Evolutionary conservation across 2,329 filamentous ascomycete species (phyloP).

Genomic region (Dactylella cylindrospora): DNA sequence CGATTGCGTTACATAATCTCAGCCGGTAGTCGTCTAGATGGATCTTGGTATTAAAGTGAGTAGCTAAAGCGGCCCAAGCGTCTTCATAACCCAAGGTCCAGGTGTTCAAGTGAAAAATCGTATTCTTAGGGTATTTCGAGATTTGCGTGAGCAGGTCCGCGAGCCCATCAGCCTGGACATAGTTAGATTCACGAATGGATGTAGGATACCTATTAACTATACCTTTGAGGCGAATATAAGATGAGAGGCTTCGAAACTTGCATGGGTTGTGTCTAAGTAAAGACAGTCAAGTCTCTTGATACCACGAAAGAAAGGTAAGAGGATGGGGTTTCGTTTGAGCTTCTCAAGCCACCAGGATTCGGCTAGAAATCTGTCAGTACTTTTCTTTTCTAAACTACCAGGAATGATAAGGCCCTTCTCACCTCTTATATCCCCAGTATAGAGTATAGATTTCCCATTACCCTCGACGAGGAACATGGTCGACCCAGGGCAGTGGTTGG

Average conservation of each 20-base stretch:
- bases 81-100: constrained; percentile 96
- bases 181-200: neutral
- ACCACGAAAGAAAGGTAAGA: constrained; percentile 72
- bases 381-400: neutral
- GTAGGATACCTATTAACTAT: too few species aligned
- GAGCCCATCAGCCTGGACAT: constrained; percentile 69
- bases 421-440: constrained; percentile 82
- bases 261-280: constrained; percentile 85
- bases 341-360: constrained; percentile 83
- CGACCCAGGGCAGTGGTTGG: constrained; percentile 86
- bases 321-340: constrained; percentile 67
- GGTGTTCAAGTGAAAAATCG: constrained; percentile 77
- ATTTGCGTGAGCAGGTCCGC: constrained; percentile 72
- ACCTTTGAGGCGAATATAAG: constrained; percentile 58
- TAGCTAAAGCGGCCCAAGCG: constrained; percentile 80
- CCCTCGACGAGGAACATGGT: constrained; percentile 92
- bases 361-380: constrained; percentile 52
- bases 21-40: constrained; percentile 83
- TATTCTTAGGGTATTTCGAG: constrained; percentile 67
- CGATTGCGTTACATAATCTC: constrained; percentile 68
- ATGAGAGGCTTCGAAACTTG: constrained; percentile 33
- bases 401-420: constrained; percentile 9
- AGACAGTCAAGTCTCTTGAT: constrained; percentile 72
- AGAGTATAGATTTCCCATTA: constrained; percentile 70
- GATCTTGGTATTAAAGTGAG: constrained; percentile 68